Conservation (phyloP, 345 rosid genomes). For the Laguncularia racemosa region DNA sequence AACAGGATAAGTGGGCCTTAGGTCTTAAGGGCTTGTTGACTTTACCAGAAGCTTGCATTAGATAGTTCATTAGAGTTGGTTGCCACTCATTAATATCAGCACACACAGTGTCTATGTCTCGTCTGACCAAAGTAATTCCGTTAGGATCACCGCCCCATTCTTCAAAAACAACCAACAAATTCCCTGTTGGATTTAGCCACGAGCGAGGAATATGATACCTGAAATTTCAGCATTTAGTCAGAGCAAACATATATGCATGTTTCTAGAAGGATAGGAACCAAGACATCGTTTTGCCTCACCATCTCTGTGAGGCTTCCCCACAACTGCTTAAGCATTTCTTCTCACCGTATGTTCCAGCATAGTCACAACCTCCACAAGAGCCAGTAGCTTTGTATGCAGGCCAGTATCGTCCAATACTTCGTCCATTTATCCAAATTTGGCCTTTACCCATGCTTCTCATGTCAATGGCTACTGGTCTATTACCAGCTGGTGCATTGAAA, state of each 20-base stretch:
- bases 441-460: slow-evolving; percentile 57
- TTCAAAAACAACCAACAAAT: slow-evolving; percentile 89
- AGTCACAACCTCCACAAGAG: slow-evolving; percentile 37
- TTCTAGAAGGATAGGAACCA: background rate
- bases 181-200: slow-evolving; percentile 85
- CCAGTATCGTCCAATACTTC: slow-evolving; percentile 45
- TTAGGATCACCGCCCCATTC: slow-evolving; percentile 99
- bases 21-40: slow-evolving; percentile 79
- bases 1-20: slow-evolving; percentile 77
- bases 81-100: slow-evolving; percentile 96
- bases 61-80: slow-evolving; percentile 75
- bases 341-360: slow-evolving; percentile 66
- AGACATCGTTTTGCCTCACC: slow-evolving; percentile 30
- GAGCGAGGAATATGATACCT: slow-evolving; percentile 95
- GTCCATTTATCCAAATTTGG: slow-evolving; percentile 48
- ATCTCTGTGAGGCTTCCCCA: slow-evolving; percentile 94
- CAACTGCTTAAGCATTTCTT: slow-evolving; percentile 75
- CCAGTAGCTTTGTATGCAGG: slow-evolving; percentile 43
- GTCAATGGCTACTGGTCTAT: slow-evolving; percentile 35
- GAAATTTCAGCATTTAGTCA: slow-evolving; percentile 1
- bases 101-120: slow-evolving; percentile 80
- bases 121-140: slow-evolving; percentile 70
- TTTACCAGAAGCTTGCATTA: slow-evolving; percentile 78
- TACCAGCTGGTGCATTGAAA: slow-evolving; percentile 40
- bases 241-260: slow-evolving; percentile 1